phyloP scores from a whole-genome alignment of 345 rosid genomes.

The Eucalyptus sp. region DNA sequence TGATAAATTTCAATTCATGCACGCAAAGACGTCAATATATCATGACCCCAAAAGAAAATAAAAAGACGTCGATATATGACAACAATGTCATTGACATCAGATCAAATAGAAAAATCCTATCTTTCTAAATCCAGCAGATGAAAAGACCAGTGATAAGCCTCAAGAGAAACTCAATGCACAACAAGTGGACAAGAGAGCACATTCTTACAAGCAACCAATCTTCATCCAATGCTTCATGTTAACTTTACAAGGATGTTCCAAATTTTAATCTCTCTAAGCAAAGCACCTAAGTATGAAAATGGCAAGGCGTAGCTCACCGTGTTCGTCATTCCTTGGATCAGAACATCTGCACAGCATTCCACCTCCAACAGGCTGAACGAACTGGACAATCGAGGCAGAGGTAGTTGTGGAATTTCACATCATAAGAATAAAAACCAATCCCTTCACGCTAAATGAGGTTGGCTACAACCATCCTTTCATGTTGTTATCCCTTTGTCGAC shows the following conservation, averaged over 20 bases:
- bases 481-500: background rate
- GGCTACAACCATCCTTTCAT: background rate
- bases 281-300: background rate
- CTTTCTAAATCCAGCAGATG: background rate
- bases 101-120: background rate
- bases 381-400: background rate
- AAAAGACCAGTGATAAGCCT: background rate
- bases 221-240: background rate
- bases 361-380: background rate
- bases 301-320: background rate
- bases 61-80: background rate
- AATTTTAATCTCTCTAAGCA: background rate
- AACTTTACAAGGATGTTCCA: background rate
- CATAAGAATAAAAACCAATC: background rate
- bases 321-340: background rate
- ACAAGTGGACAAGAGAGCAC: background rate
- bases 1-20: background rate
- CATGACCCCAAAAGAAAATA: too few relatives aligned
- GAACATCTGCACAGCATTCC: background rate
- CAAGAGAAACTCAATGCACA: background rate
- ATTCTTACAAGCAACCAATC: background rate
- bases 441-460: background rate
- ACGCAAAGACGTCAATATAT: background rate
- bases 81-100: background rate
- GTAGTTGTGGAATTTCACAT: background rate